Evolutionary conservation across 805 yeast species (phyloP).

Genomic region (Naumovozyma castellii): DNA sequence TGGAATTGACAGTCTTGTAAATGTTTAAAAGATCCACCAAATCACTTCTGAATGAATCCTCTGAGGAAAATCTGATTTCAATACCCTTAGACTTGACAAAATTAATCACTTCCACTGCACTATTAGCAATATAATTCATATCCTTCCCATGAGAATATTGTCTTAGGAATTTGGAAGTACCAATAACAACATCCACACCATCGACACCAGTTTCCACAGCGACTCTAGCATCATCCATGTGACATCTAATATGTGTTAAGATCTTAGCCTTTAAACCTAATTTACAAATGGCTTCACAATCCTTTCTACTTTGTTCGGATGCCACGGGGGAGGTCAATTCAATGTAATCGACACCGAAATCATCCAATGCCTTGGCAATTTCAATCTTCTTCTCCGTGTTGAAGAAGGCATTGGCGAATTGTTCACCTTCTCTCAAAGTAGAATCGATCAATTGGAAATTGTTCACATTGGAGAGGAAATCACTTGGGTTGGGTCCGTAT

Average conservation of each 20-base stretch:
- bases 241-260: conserved; percentile 93
- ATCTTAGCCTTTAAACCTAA: conserved; percentile 92
- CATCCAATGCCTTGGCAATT: conserved; percentile 94
- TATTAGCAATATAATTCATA: conserved; percentile 93
- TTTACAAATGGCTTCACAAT: conserved; percentile 98
- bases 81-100: conserved; percentile 94
- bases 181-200: conserved; percentile 97
- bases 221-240: conserved; percentile 96
- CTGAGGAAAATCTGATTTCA: conserved; percentile 93
- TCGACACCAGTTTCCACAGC: conserved; percentile 98
- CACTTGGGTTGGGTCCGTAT: conserved; percentile 92
- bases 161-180: conserved; percentile 90
- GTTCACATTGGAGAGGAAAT: conserved; percentile 79
- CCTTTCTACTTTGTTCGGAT: conserved; percentile 81
- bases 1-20: conserved; percentile 91
- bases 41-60: conserved; percentile 95
- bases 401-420: conserved; percentile 95
- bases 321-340: conserved; percentile 98
- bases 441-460: conserved; percentile 89
- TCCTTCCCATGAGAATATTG: conserved; percentile 96
- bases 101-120: conserved; percentile 94
- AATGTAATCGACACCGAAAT: conserved; percentile 95
- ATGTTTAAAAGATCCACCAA: conserved; percentile 90
- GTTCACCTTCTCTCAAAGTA: conserved; percentile 96
- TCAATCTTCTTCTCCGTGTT: conserved; percentile 90